Percentiles rank a stretch among this genome's conserved stretches.
These are phyloP conservation scores for Fusarium aywerte DNA, from an alignment of 2,329 filamentous ascomycete species.

Conservation along the genomic window DNA sequence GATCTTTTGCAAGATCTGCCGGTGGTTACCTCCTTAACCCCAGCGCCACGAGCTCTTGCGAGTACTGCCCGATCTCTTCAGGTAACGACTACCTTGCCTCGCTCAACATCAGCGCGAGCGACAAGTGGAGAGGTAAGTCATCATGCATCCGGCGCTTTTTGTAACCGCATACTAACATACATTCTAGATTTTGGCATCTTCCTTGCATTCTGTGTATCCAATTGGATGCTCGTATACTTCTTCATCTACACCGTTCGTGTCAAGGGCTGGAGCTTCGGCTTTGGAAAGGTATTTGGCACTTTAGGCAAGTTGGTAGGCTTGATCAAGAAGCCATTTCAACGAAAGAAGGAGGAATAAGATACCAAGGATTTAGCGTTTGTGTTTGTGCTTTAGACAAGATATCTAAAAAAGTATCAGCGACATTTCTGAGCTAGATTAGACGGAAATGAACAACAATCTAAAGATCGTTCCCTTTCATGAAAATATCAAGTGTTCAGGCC, in stretches of 20 bases:
- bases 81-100: slow-evolving; percentile 71
- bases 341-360: slow-evolving; percentile 22
- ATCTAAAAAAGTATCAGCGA: background rate
- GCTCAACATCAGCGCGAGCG: slow-evolving; percentile 58
- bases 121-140: slow-evolving; percentile 68
- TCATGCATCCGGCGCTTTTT: background rate
- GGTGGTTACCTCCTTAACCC: slow-evolving; percentile 73
- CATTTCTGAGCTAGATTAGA: background rate
- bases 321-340: slow-evolving; percentile 39
- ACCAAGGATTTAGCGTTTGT: background rate
- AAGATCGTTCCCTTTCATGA: too few species aligned
- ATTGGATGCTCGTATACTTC: slow-evolving; percentile 79
- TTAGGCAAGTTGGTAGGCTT: slow-evolving; percentile 34
- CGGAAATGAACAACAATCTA: background rate
- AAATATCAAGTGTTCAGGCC: too few species aligned
- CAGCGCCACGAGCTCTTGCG: slow-evolving; percentile 67
- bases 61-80: slow-evolving; percentile 72
- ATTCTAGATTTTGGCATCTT: slow-evolving; percentile 73
- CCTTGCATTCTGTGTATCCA: slow-evolving; percentile 74
- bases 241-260: slow-evolving; percentile 80
- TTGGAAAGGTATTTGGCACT: slow-evolving; percentile 55
- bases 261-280: slow-evolving; percentile 75
- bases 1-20: slow-evolving; percentile 59
- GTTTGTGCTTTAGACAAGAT: background rate
- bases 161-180: background rate